These are phyloP conservation scores for Dissophora globulifera DNA, from an alignment of 192 early-diverging fungal species.

Conservation along the genomic window DNA sequence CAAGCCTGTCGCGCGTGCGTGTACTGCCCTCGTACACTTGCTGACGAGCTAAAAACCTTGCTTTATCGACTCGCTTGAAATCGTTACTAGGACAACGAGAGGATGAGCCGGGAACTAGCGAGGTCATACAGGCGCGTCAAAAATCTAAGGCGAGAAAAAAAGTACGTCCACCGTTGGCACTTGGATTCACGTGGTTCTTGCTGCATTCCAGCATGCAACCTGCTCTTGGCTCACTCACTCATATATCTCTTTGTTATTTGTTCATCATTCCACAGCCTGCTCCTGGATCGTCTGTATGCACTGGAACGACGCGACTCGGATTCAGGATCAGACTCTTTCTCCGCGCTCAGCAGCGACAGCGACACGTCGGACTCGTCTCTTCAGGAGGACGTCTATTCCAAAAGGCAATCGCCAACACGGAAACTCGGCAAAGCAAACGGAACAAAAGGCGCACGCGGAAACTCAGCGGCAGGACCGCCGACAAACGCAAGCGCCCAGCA, in stretches of 20 bases:
- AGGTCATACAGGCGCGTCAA: conserved; percentile 33
- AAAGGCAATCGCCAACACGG: background rate
- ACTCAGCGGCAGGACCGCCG: background rate
- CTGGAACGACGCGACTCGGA: conserved; percentile 16
- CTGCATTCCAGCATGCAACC: background rate
- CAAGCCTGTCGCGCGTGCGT: too few species aligned
- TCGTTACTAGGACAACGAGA: conserved; percentile 25
- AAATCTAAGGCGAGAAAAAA: conserved; percentile 41
- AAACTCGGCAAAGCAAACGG: conserved; percentile 6
- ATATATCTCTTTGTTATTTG: too few species aligned
- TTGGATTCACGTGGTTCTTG: background rate
- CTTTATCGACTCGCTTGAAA: background rate
- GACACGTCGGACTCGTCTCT: conserved; percentile 26
- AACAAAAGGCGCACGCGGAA: background rate
- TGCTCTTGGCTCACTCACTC: background rate
- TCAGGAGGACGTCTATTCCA: conserved; percentile 1
- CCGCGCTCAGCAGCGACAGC: conserved; percentile 29
- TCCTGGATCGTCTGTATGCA: conserved; percentile 25
- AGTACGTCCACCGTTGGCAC: conserved; percentile 1
- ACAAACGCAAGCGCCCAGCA: conserved; percentile 3
- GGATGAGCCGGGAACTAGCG: conserved; percentile 26
- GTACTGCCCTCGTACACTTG: background rate
- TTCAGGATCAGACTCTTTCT: conserved; percentile 25
- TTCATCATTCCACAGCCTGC: conserved; percentile 5
- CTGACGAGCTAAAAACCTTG: conserved; percentile 58